Base-by-base conservation (phyloP, 2,329 filamentous ascomycete genomes). In the Colletotrichum siamense region DNA sequence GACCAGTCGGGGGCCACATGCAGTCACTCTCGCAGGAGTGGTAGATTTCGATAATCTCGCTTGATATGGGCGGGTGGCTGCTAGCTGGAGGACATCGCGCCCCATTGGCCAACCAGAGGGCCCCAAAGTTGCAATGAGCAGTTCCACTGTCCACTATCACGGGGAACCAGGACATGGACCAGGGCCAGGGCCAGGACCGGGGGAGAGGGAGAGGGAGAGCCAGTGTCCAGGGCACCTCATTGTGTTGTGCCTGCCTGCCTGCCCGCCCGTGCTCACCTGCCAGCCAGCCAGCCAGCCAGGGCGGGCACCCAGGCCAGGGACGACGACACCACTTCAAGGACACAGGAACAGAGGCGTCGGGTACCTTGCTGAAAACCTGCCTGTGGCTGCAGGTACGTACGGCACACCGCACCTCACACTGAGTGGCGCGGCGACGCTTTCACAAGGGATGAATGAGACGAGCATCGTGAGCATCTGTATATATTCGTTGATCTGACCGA, bases 21-120 rank as follows among this genome's bases (percentile, higher is more conserved):
- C 63, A 66, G 63, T 66, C 63, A 66, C 36, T 69, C 64, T 69
- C 73, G 73, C 76, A 77, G 65, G 67, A 73, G 73, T 39, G 69
- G 44, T 73, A 77, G 76, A 77, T 77, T 77, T 76, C 70, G 70
- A 76, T 79, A 79, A 80, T 80, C 77, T 80, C 79, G 79, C 78
- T 80, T 80, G 77, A 77, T 77, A 71, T 70, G 71, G 70, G 74
- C 76, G 64, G 63, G 74, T 77, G 76, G 74, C 74, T 76, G 70
- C 74, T 77, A 77, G 71, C 49, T 49, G 61, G 62, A 63, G 44
- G 34, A 36, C 64, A 55, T 28, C 64, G 32, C 22, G 57, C 66
- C 70, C 57, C 64, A 76, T 76, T 69, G 70, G 70, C 59, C 73
- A 76, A 76, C 64, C 70, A 69, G 49, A 69, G 55, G 28, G 8